Evolutionary conservation across 805 yeast species (phyloP), one percentile per base, ranked within the genome.

Genomic region (Yarrowia keelungensis): DNA sequence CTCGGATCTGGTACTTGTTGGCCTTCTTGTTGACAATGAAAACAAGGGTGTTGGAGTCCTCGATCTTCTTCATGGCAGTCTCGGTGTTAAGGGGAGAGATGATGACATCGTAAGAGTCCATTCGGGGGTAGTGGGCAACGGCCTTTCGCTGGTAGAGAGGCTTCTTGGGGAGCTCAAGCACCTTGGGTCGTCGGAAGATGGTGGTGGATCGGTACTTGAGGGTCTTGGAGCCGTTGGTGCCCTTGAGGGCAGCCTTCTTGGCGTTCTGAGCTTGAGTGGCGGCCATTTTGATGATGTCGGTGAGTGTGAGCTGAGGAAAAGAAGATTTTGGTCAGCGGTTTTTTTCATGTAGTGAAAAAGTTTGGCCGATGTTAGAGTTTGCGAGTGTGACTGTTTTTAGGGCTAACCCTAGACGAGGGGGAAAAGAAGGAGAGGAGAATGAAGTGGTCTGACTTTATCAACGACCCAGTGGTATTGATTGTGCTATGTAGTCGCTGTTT

Each of bases 11-110:
- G 86, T 89, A 84, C 89, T 95, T 95, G 97, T 95, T 95, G 81
- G 99, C 87, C 86, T 91, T 91, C 80, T 94, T 80, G 85, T 91
- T 94, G 81, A 95, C 99, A 85, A 91, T 96, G 94, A 95, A 93
- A 76, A 95, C 99, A 81, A 95, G 89, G 80, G 97, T 95, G 96
- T 95, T 95, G 85, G 97, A 92, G 82, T 92, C 97, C 87, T 95
- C 99, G 81, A 95, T 97, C 88, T 92, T 91, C 90, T 95, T 94
- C 91, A 95, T 92, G 81, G 99, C 97, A 77, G 97, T 91, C 88
- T 95, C 99, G 78, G 97, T 88, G 82, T 94, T 94, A 84, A 94
- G 88, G 86, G 98, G 98, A 78, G 91, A 85, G 83, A 91, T 90
- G 81, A 95, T 88, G 81, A 92, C 84, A 85, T 91, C 92, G 95